Conservation (phyloP, 2,329 filamentous ascomycete genomes). For the Tricladium varicosporioides region DNA sequence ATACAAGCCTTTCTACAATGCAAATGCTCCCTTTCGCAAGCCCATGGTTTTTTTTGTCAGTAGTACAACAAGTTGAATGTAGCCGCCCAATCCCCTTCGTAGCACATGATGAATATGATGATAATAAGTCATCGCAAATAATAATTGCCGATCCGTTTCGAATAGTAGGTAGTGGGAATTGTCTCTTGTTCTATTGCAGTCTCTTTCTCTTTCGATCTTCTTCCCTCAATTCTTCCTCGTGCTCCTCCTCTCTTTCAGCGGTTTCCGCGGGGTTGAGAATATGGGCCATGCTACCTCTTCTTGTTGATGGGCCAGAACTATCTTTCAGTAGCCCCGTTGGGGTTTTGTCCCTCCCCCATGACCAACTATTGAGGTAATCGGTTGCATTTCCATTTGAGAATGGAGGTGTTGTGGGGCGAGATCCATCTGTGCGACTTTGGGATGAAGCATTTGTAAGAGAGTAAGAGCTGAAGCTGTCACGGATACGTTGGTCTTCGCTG, state of each 20-base stretch:
- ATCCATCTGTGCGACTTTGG: conserved; percentile 28
- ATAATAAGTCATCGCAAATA: neutral
- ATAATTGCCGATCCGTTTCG: conserved; percentile 2
- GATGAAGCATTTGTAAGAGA: conserved; percentile 43
- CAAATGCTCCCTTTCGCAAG: conserved; percentile 12
- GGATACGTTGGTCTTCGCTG: conserved; percentile 57
- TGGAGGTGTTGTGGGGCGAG: conserved; percentile 34
- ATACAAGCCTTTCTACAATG: conserved; percentile 9
- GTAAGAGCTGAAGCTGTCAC: conserved; percentile 62
- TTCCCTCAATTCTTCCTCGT: conserved; percentile 59
- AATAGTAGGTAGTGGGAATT: neutral
- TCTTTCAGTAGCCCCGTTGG: conserved; percentile 35
- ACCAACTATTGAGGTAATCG: conserved; percentile 34
- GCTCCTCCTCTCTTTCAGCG: conserved; percentile 62
- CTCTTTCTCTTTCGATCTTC: conserved; percentile 62
- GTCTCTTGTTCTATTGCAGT: conserved; percentile 41
- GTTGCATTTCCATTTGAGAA: conserved; percentile 29
- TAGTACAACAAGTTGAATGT: conserved; percentile 11
- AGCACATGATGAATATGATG: conserved; percentile 8
- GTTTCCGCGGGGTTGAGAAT: conserved; percentile 70
- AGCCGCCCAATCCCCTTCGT: neutral
- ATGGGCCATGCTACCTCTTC: conserved; percentile 69
- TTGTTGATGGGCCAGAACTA: conserved; percentile 58
- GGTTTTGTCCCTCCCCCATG: conserved; percentile 34
- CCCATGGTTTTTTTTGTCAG: conserved; percentile 11